A percentile compares a stretch with the other conserved stretches of the same genome.
phyloP scores from a whole-genome alignment of 2,329 filamentous ascomycete genomes.

The Apiospora pterosperma region DNA sequence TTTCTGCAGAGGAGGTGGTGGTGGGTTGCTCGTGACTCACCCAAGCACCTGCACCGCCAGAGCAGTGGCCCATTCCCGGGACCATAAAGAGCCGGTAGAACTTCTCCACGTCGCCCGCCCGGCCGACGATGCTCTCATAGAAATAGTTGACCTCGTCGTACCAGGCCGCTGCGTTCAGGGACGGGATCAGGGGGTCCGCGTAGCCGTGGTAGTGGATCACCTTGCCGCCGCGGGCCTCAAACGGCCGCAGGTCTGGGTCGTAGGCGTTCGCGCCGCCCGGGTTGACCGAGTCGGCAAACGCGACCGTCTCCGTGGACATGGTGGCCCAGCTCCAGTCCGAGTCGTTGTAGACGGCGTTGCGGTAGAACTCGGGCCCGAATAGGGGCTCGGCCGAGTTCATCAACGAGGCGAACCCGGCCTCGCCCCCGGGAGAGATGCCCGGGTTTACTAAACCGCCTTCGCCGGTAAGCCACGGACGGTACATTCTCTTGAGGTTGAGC shows the following conservation, averaged over 20 bases:
- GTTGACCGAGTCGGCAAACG: constrained; percentile 28
- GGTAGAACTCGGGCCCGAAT: constrained; percentile 30
- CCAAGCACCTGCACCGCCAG: constrained; percentile 30
- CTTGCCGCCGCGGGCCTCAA: constrained; percentile 37
- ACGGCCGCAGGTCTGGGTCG: constrained; percentile 34
- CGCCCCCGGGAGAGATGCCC: constrained; percentile 46
- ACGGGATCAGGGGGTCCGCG: constrained; percentile 37
- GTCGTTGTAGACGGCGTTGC: constrained; percentile 38
- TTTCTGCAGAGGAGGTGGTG: background rate
- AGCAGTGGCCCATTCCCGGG: constrained; percentile 51
- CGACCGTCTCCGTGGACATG: constrained; percentile 28
- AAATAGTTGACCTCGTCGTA: constrained; percentile 26
- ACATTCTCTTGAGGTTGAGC: constrained; percentile 27
- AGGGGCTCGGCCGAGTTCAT: constrained; percentile 27
- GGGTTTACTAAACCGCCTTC: constrained; percentile 35
- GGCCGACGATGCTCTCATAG: constrained; percentile 12
- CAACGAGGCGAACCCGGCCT: constrained; percentile 28
- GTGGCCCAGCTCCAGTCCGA: constrained; percentile 29
- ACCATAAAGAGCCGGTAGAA: constrained; percentile 51
- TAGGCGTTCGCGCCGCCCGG: constrained; percentile 36
- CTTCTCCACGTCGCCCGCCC: constrained; percentile 29
- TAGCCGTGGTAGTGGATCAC: constrained; percentile 44
- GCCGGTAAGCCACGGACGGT: constrained; percentile 21
- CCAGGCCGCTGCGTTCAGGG: constrained; percentile 28
- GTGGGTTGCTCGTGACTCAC: constrained; percentile 9